These are phyloP conservation scores for Aspergillus campestris DNA, from an alignment of 495 filamentous ascomycete genomes.

Conservation along the genomic window DNA sequence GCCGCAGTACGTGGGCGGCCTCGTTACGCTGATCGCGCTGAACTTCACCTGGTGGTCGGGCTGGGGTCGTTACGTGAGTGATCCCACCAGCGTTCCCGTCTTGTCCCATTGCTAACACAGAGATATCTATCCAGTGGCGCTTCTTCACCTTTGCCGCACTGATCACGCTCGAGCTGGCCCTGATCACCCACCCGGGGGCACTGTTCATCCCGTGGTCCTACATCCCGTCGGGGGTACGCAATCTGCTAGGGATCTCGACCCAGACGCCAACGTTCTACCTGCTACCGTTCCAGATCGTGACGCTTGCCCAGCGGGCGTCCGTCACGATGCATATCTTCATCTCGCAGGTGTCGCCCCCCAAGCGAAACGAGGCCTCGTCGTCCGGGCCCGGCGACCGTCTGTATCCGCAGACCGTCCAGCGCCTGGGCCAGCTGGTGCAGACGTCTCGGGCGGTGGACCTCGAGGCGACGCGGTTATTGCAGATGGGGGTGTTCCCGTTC, in stretches of 20 bases:
- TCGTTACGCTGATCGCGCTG: conserved; percentile 55
- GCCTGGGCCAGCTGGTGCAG: conserved; percentile 33
- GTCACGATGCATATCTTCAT: conserved; percentile 86
- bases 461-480: conserved; percentile 62
- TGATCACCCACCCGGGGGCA: conserved; percentile 55
- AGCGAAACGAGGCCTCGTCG: conserved; percentile 23
- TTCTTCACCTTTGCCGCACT: conserved; percentile 66
- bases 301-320: conserved; percentile 64
- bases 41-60: conserved; percentile 73
- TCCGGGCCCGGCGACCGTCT: conserved; percentile 13
- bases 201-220: conserved; percentile 28
- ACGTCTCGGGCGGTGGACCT: conserved; percentile 47
- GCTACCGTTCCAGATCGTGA: conserved; percentile 80
- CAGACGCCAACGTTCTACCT: conserved; percentile 46
- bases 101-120: conserved; percentile 1
- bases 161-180: conserved; percentile 63
- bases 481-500: conserved; percentile 77
- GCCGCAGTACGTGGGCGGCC: conserved; percentile 58
- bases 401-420: conserved; percentile 30
- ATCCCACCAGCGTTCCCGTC: too few relatives aligned
- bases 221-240: conserved; percentile 32
- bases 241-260: conserved; percentile 57
- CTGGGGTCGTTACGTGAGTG: conserved; percentile 62
- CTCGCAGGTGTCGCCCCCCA: conserved; percentile 55
- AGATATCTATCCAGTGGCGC: conserved; percentile 53